Evolutionary conservation across 2,329 filamentous ascomycete genomes (phyloP).

Genomic region (Harringtonia lauricola): DNA sequence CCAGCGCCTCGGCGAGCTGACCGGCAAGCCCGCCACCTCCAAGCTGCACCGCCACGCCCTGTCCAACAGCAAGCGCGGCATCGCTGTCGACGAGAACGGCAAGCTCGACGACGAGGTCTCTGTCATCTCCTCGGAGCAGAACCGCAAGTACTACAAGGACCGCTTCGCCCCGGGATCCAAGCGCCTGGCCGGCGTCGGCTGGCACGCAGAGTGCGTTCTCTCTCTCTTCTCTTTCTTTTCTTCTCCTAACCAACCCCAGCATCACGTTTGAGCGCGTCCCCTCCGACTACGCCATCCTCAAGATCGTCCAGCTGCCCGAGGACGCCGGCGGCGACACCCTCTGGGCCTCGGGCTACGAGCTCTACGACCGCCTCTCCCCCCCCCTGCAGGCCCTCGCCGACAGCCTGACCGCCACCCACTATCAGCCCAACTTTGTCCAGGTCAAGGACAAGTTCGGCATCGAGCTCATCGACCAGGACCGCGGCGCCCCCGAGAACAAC

Average conservation of each 20-base stretch:
- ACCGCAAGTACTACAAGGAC: slow-evolving; percentile 20
- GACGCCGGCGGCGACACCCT: slow-evolving; percentile 29
- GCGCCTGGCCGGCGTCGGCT: slow-evolving; percentile 21
- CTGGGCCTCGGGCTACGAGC: slow-evolving; percentile 30
- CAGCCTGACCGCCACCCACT: slow-evolving; percentile 25
- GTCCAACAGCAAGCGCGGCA: slow-evolving; percentile 27
- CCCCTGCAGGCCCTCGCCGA: slow-evolving; percentile 36
- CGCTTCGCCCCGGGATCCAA: slow-evolving; percentile 6
- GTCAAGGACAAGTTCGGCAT: slow-evolving; percentile 28
- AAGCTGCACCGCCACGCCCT: slow-evolving; percentile 37
- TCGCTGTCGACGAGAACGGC: too few relatives aligned
- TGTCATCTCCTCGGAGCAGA: too few relatives aligned
- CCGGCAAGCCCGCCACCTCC: slow-evolving; percentile 29
- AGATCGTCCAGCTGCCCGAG: slow-evolving; percentile 33
- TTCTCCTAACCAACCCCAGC: too few relatives aligned
- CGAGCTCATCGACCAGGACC: slow-evolving; percentile 30
- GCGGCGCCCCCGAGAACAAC: slow-evolving; percentile 43
- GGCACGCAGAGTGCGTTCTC: slow-evolving; percentile 46
- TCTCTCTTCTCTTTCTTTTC: too few relatives aligned
- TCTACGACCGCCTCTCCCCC: slow-evolving; percentile 35
- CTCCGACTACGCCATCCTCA: slow-evolving; percentile 40
- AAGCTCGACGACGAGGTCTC: too few relatives aligned
- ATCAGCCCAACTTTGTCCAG: slow-evolving; percentile 19
- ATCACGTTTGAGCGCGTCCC: slow-evolving; percentile 34
- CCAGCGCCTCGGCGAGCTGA: slow-evolving; percentile 32